Evolutionary conservation across 768 basidiomycete genomes (phyloP), one percentile per base, ranked within the genome.

Genomic region (Sistotremastrum suecicum): DNA sequence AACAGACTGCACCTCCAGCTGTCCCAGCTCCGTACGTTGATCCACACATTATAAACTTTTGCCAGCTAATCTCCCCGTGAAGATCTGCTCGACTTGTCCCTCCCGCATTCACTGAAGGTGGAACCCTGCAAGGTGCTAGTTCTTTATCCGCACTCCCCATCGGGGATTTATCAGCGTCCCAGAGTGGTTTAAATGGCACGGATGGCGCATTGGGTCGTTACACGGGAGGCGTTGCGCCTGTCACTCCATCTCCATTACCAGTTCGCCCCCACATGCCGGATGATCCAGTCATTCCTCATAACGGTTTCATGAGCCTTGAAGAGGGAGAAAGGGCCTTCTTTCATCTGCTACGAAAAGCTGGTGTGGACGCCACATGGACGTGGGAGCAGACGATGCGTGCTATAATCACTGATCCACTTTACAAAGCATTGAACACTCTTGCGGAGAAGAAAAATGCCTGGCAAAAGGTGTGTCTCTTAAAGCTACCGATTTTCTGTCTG

Each of bases 311-410:
- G 39, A 94, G 86, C 4, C 62, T 78, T 7, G 86, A 88, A 55
- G 89, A 95, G 55, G 91, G 89, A 20, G 91, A 95, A 61, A 85
- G 86, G 58, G 95, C 92, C 8, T 99, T 99, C 61, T 77, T 80
- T 56, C 86, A 86, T 65, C 67, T 99, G 47, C 64, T 99, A 54
- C 74, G 82, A 54, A 89, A 88, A 64, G 83, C 86, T 40, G 87
- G 87, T 33, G 84, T 98, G 38, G 87, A 89, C 62, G 79, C 83
- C 39, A 80, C 74, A 51, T 97, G 88, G 86, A 89, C 89, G 34
- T 99, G 95, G 95, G 95, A 99, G 61, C 80, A 87, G 66, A 90
- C 91, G 44, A 95, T 98, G 87, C 76, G 92, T 59, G 84, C 88
- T 55, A 90, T 95, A 63, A 94, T 99, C 63, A 97, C 90, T 55